phyloP scores from a whole-genome alignment of 768 basidiomycete species.

The Suillus tomentosus region DNA sequence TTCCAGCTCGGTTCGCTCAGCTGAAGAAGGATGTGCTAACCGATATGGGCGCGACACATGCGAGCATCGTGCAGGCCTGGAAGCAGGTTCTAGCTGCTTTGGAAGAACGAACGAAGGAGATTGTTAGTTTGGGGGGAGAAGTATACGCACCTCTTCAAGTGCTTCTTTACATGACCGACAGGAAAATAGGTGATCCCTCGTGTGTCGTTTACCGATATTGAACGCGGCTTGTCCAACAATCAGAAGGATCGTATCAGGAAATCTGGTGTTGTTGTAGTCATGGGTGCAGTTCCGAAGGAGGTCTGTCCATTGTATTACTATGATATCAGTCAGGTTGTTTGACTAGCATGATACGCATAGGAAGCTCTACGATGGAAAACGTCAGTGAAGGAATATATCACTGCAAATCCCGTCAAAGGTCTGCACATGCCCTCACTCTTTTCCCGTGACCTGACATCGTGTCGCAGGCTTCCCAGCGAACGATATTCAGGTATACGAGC shows the following conservation, averaged over 20 bases:
- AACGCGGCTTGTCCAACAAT: constrained; percentile 47
- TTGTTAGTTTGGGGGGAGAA: constrained; percentile 46
- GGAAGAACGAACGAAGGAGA: constrained; percentile 46
- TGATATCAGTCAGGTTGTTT: constrained; percentile 16
- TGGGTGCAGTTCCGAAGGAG: constrained; percentile 55
- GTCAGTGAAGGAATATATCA: constrained; percentile 54
- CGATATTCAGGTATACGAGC: constrained; percentile 71
- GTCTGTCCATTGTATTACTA: constrained; percentile 33
- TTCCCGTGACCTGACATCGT: background rate
- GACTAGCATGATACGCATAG: constrained; percentile 28
- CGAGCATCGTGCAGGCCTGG: constrained; percentile 51
- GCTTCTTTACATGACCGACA: background rate
- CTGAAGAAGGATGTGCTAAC: constrained; percentile 59
- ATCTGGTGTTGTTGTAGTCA: constrained; percentile 58
- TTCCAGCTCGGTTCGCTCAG: constrained; percentile 59
- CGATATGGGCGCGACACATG: constrained; percentile 30
- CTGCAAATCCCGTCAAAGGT: constrained; percentile 57
- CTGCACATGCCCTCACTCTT: background rate
- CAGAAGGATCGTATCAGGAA: constrained; percentile 48
- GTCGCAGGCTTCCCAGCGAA: constrained; percentile 61
- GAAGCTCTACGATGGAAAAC: constrained; percentile 64
- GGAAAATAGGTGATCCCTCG: constrained; percentile 51
- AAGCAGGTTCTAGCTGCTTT: constrained; percentile 53
- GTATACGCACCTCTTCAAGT: constrained; percentile 34
- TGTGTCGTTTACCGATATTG: constrained; percentile 46